These are phyloP conservation scores for Eimeria praecox DNA, from an alignment of 169 alveolate species.

Conservation along the genomic window DNA sequence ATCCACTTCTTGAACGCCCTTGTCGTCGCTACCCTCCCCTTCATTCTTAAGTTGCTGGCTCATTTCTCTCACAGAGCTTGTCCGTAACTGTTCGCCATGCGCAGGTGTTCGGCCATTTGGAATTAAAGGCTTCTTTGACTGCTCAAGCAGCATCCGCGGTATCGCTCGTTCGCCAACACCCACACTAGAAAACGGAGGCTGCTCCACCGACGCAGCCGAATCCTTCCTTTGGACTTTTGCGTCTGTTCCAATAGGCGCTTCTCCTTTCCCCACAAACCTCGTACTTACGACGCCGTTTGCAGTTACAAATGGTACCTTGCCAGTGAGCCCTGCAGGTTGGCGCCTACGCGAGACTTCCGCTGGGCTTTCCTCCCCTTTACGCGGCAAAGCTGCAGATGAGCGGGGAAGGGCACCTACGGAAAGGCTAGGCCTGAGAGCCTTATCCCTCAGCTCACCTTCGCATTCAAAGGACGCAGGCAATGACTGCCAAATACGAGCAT, in stretches of 20 bases:
- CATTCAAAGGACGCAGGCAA: background rate
- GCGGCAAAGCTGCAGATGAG: background rate
- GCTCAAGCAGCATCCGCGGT: background rate
- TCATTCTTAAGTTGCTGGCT: background rate
- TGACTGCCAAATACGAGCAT: conserved; percentile 1
- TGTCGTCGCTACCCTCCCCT: background rate
- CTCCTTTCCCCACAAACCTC: background rate
- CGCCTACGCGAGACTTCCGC: background rate
- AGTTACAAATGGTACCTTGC: background rate
- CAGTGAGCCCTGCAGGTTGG: background rate
- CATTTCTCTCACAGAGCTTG: background rate
- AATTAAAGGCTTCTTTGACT: background rate
- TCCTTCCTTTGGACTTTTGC: background rate
- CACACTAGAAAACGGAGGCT: background rate
- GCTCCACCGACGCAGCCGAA: background rate
- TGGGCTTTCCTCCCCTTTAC: background rate
- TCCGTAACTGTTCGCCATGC: background rate
- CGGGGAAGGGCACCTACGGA: background rate
- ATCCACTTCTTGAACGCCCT: background rate
- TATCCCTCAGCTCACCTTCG: background rate
- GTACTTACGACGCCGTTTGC: background rate
- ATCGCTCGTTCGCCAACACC: background rate
- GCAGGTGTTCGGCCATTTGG: background rate
- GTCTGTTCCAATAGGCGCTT: background rate
- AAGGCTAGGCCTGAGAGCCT: background rate